Conservation (phyloP, 1,139 yeast species). For the Taphrina pruni region DNA sequence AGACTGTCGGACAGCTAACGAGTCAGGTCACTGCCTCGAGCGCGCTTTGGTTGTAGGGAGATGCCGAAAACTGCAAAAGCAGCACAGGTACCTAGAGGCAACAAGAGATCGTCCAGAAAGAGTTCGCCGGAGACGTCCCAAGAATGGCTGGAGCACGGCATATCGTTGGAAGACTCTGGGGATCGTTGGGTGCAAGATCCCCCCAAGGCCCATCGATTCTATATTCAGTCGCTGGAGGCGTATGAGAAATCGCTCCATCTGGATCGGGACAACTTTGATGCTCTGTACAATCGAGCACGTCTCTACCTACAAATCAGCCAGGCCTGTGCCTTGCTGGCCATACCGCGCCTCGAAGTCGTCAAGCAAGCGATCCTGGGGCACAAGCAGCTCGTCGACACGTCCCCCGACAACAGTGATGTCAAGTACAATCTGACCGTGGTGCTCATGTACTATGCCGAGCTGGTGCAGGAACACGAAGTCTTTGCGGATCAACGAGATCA, state of each 20-base stretch:
- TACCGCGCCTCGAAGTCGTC: constrained; percentile 14
- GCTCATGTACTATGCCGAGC: constrained; percentile 20
- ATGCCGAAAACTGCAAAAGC: constrained; percentile 8
- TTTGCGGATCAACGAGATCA: background rate
- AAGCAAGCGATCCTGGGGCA: constrained; percentile 22
- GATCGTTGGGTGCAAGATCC: constrained; percentile 42
- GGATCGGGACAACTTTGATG: constrained; percentile 15
- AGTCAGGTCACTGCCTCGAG: too few species aligned
- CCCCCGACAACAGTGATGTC: constrained; percentile 16
- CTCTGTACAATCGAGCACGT: constrained; percentile 25
- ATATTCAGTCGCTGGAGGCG: constrained; percentile 20
- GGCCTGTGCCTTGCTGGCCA: constrained; percentile 24
- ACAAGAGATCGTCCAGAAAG: constrained; percentile 42
- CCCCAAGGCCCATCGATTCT: constrained; percentile 37
- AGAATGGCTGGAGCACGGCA: constrained; percentile 35
- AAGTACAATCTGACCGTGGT: constrained; percentile 24
- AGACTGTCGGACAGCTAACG: too few species aligned
- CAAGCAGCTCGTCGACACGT: background rate
- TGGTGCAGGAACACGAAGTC: constrained; percentile 17
- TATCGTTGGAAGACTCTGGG: constrained; percentile 40
- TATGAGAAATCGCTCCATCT: constrained; percentile 4
- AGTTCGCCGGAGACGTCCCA: constrained; percentile 25
- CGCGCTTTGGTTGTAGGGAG: background rate
- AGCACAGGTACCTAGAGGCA: background rate
- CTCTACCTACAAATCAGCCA: constrained; percentile 27